phyloP scores from a whole-genome alignment of 2,329 filamentous ascomycete genomes.

The Neofusicoccum laricinum region DNA sequence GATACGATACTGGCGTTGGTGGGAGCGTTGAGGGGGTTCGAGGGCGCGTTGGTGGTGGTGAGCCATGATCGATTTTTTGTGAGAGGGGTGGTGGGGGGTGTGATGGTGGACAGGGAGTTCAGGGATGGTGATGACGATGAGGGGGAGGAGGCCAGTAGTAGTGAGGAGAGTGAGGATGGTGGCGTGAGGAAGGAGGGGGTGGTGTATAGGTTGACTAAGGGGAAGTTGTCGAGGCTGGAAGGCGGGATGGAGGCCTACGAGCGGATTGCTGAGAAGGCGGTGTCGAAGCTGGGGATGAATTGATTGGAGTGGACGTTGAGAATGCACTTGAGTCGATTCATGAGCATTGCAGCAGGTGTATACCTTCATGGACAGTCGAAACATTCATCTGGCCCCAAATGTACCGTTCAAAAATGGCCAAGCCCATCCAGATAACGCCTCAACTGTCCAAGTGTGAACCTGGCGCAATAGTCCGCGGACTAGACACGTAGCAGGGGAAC shows the following conservation, averaged over 20 bases:
- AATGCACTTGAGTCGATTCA: too few species aligned
- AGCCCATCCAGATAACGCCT: too few species aligned
- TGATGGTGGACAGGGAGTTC: constrained; percentile 34
- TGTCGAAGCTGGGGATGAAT: constrained; percentile 25
- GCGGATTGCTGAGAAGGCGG: constrained; percentile 32
- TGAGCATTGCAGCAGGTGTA: too few species aligned
- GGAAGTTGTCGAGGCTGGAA: constrained; percentile 32
- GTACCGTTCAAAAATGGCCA: too few species aligned
- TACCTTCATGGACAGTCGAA: too few species aligned
- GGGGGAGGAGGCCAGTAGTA: constrained; percentile 44
- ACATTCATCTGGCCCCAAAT: too few species aligned
- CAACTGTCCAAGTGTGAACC: too few species aligned
- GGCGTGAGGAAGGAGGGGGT: constrained; percentile 44
- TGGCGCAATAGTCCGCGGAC: too few species aligned
- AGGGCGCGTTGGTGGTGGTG: constrained; percentile 72
- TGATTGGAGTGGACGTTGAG: not conserved
- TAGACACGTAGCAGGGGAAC: too few species aligned
- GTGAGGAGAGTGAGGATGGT: constrained; percentile 46
- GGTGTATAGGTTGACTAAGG: constrained; percentile 35
- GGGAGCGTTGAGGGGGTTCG: constrained; percentile 63
- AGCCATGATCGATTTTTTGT: constrained; percentile 83
- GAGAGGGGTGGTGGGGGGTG: constrained; percentile 64
- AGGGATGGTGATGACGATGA: constrained; percentile 64
- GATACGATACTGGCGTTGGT: constrained; percentile 73
- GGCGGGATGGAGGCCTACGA: constrained; percentile 39